A percentile compares a stretch with the other conserved stretches of the same genome.
These are phyloP conservation scores for Endocalyx cinctus DNA, from an alignment of 2,329 filamentous ascomycete species.

Conservation along the genomic window DNA sequence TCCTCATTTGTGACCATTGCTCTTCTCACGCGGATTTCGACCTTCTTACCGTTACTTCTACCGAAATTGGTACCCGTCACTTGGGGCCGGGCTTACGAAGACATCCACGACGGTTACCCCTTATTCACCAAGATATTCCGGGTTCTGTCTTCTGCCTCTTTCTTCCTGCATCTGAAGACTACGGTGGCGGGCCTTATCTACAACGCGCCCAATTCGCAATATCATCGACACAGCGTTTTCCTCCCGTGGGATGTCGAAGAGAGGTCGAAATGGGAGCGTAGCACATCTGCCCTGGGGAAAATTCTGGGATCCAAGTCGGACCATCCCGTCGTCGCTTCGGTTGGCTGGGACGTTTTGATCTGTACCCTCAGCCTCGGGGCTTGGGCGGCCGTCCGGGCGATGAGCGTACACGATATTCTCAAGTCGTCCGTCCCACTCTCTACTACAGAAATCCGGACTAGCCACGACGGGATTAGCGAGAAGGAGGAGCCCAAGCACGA, in stretches of 20 bases:
- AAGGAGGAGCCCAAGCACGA: slow-evolving; percentile 4
- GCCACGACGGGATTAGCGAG: background rate
- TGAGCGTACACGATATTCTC: slow-evolving; percentile 47
- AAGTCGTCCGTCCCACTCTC: slow-evolving; percentile 28
- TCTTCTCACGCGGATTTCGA: slow-evolving; percentile 31
- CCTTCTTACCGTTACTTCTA: slow-evolving; percentile 41
- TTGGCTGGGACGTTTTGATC: slow-evolving; percentile 55
- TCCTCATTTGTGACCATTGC: slow-evolving; percentile 32
- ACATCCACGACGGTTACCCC: slow-evolving; percentile 33
- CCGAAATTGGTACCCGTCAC: slow-evolving; percentile 42
- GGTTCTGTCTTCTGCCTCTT: slow-evolving; percentile 37
- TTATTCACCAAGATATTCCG: slow-evolving; percentile 44
- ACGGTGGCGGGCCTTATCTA: slow-evolving; percentile 38
- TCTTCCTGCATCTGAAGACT: slow-evolving; percentile 40
- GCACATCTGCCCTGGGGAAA: slow-evolving; percentile 39
- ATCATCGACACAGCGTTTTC: slow-evolving; percentile 44
- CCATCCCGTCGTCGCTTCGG: slow-evolving; percentile 54
- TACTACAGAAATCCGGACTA: slow-evolving; percentile 1
- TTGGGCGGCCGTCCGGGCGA: slow-evolving; percentile 52
- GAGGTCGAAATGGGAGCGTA: slow-evolving; percentile 39
- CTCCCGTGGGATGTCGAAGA: slow-evolving; percentile 42
- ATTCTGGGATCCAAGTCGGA: slow-evolving; percentile 47
- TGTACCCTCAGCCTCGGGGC: slow-evolving; percentile 48
- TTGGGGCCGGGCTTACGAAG: slow-evolving; percentile 42
- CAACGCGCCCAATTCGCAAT: slow-evolving; percentile 42